Conservation (phyloP, 176 grass and related monocot genomes). For the Areca catechu region DNA sequence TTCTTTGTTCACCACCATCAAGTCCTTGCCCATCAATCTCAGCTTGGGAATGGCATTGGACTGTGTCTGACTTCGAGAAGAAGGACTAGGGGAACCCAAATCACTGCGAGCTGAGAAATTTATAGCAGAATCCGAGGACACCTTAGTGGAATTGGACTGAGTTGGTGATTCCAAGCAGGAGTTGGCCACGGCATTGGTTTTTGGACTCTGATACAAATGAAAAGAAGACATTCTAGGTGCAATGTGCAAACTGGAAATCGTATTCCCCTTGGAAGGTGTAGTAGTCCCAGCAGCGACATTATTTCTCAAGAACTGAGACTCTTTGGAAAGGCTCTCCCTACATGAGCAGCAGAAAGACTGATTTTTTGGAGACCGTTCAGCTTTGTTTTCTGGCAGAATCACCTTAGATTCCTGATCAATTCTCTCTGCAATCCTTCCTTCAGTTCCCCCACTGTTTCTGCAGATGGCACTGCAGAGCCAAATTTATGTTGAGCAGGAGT, state of each 20-base stretch:
- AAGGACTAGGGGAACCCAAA: constrained; percentile 35
- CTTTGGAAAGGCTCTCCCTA: constrained; percentile 52
- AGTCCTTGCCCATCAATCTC: constrained; percentile 89
- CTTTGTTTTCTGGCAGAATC: constrained; percentile 10
- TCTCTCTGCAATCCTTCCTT: constrained; percentile 22
- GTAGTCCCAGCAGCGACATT: constrained; percentile 19
- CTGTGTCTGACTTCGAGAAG: constrained; percentile 35
- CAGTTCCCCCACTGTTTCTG: constrained; percentile 19
- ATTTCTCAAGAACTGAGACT: constrained; percentile 29
- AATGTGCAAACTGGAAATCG: constrained; percentile 54
- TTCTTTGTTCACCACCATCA: constrained; percentile 87
- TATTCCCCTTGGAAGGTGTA: constrained; percentile 31
- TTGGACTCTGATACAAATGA: constrained; percentile 45
- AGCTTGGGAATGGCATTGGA: constrained; percentile 68
- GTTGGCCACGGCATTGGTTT: constrained; percentile 31
- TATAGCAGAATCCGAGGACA: constrained; percentile 25
- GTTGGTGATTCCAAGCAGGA: constrained; percentile 34
- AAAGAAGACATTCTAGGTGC: constrained; percentile 55
- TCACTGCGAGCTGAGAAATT: constrained; percentile 18
- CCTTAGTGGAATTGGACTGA: constrained; percentile 26
- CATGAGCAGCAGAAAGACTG: constrained; percentile 60
- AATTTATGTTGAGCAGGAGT: constrained; percentile 3
- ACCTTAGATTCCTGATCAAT: constrained; percentile 24
- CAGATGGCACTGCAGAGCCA: constrained; percentile 19
- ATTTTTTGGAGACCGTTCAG: constrained; percentile 32